Conservation (phyloP, 345 rosid species). For the Lepidium sativum region DNA sequence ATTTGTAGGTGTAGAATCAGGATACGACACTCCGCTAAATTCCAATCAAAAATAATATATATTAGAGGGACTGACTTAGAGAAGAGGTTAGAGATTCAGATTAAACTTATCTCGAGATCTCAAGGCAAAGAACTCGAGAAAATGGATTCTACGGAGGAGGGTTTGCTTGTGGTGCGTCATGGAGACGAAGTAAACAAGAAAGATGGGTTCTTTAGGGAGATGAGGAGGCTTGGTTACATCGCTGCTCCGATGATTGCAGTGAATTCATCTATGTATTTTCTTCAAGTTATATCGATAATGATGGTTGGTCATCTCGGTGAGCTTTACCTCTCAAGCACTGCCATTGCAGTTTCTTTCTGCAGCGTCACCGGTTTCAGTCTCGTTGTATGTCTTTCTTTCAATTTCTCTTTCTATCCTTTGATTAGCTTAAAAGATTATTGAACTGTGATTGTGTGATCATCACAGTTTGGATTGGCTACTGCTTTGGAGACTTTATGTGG, state of each 20-base stretch:
- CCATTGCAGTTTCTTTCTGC: slow-evolving; percentile 65
- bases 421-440: not conserved
- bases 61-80: not conserved
- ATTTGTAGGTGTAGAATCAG: slow-evolving; percentile 3
- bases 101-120: slow-evolving; percentile 12
- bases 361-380: slow-evolving; percentile 69
- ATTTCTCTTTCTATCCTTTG: not conserved
- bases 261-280: slow-evolving; percentile 37
- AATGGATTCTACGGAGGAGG: slow-evolving; percentile 31
- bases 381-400: slow-evolving; percentile 37
- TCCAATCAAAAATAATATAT: not conserved
- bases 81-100: not conserved
- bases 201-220: slow-evolving; percentile 30
- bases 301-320: slow-evolving; percentile 86
- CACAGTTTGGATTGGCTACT: slow-evolving; percentile 66
- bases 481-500: slow-evolving; percentile 80
- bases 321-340: slow-evolving; percentile 64
- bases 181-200: slow-evolving; percentile 7
- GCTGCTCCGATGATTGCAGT: slow-evolving; percentile 75
- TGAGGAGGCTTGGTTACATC: slow-evolving; percentile 37
- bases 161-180: slow-evolving; percentile 8
- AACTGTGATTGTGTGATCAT: not conserved
- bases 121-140: not conserved
- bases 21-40: slow-evolving; percentile 8
- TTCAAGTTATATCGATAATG: slow-evolving; percentile 54